A percentile compares a stretch with the other conserved stretches of the same genome.
Evolutionary conservation across 208 protist species (phyloP).

Genomic region (Acanthamoeba lenticulata): DNA sequence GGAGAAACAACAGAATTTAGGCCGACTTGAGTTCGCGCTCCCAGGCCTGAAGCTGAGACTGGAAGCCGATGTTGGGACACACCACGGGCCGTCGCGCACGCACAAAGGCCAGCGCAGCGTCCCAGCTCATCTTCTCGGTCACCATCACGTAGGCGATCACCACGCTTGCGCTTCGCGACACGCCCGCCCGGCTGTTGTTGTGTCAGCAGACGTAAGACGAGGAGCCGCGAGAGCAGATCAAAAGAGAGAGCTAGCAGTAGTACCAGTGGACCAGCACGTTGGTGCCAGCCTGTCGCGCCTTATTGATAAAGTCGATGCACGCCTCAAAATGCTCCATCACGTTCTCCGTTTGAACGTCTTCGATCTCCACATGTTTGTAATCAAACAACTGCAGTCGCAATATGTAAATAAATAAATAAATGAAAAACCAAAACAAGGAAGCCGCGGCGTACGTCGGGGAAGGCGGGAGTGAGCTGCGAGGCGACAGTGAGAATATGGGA

Average conservation of each 20-base stretch:
- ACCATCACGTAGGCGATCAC: background rate
- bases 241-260: background rate
- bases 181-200: background rate
- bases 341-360: background rate
- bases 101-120: background rate
- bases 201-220: background rate
- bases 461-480: background rate
- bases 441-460: background rate
- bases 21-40: no score
- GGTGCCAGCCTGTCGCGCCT: background rate
- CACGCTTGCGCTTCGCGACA: background rate
- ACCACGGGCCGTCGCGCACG: background rate
- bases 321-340: background rate
- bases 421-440: background rate
- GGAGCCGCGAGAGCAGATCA: background rate
- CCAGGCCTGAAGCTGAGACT: background rate
- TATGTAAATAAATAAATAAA: background rate
- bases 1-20: no score
- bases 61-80: background rate
- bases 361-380: slow-evolving; percentile 9
- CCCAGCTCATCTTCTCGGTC: background rate
- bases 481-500: slow-evolving; percentile 10
- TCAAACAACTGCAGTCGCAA: background rate
- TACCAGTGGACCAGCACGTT: background rate
- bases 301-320: slow-evolving; percentile 1